Evolutionary conservation across 164 flowering plant species (phyloP), one percentile per base, ranked within the genome.

Genomic region (Houttuynia cordata): DNA sequence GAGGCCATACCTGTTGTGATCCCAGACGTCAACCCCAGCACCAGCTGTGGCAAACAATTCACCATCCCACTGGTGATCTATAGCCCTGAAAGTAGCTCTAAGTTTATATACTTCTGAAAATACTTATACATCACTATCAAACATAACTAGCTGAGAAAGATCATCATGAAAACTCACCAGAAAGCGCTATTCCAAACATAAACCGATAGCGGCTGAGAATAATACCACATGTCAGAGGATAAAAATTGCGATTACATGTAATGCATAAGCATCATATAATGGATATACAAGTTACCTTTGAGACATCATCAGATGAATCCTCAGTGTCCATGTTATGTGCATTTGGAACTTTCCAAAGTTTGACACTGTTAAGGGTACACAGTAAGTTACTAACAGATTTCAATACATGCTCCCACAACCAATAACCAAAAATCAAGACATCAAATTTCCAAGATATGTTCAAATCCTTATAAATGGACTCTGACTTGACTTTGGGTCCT

Each of bases 21-120:
- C 86, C 99, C 99, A 93, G 64, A 93, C 85, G 68, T 93, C 91
- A 49, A 93, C 85, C 80, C 83, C 88, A 65, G 91, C 91, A 61
- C 99, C 96, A 69, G 83, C 97, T 51, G 99, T 93, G 47, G 97
- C 97, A 81, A 93, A 93, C 30, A 79, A 81, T 58, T 75, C 75
- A 73, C 86, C 89, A 49, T 78, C 83, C 83, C 86, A 83, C 64
- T 90, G 91, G 72, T 93, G 96, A 80, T 93, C 97, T 67, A 84
- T 93, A 63, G 81, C 95, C 84, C 95, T 90, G 68, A 42, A 67
- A 50, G 34, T 23, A 19, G 19, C n/a, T 10, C 13, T 40, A 56
- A 41, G 41, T 23, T 55, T 60, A 66, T n/a, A 8, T 21, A 4
- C n/a, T 23, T 8, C 20, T 4, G 23, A 45, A 25, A 13, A 17